Evolutionary conservation across 2,329 filamentous ascomycete genomes (phyloP), one percentile per base, ranked within the genome.

Genomic region (Curvularia sp.): DNA sequence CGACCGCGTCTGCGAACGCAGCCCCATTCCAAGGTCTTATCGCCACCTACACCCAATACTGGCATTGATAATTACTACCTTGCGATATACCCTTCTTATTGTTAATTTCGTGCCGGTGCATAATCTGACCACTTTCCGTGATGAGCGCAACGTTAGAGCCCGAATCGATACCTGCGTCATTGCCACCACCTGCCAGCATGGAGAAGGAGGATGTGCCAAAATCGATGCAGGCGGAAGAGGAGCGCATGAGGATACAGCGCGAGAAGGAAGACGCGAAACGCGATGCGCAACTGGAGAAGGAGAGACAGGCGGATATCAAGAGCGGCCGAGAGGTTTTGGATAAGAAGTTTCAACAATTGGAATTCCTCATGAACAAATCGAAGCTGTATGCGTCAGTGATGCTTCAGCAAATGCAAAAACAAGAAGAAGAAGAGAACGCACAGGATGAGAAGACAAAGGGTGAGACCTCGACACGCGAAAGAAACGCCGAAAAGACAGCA

Each of bases 321-420:
- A 80, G 77, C 39, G 81, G 81, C 13, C 72, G 73, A 32, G 76
- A 80, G 45, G 74, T 78, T 5, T 68, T 83, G 38, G 81, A 83
- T 59, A 76, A 78, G 39, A 83, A 83, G 60, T 83, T 81, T 71
- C 82, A 83, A 68, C 80, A 81, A 54, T 66, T 83, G 58, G 81
- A 83, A 64, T 83, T 81, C 60, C 64, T 83, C 57, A 78, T 83
- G 66, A 83, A 80, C 55, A 82, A 83, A 68, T 46, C 39, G 4
- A 43, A 77, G 76, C 71, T 83, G 18, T 83, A 82, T 55, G 81
- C 80, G 34, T 78, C 78, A 2, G 82, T 83, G 46, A 83, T 83
- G 81, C 74, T 83, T 27, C 73, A 80, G 57, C 81, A 83, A 66
- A 83, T 83, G 81, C 81, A 82, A 64, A 76, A 78, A 55, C 80